phyloP scores from a whole-genome alignment of 352 stramenopile species.

The Phytophthora nicotianae region DNA sequence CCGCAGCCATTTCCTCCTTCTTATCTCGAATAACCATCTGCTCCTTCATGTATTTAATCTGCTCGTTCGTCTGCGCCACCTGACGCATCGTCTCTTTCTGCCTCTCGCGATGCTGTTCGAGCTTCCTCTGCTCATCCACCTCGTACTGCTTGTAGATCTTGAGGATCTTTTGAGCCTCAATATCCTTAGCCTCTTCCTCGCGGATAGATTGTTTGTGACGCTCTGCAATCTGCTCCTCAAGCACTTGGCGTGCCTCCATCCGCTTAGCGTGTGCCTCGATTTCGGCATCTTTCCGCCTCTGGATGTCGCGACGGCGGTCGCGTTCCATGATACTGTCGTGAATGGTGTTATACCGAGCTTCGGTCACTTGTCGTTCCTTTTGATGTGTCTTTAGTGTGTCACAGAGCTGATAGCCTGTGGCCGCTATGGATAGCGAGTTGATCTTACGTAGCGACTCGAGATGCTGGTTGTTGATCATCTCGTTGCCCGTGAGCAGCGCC shows the following conservation, averaged over 20 bases:
- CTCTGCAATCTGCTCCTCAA: conserved; percentile 76
- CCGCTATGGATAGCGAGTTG: conserved; percentile 68
- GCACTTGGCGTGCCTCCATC: conserved; percentile 64
- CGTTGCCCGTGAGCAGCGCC: conserved; percentile 67
- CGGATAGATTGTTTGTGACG: conserved; percentile 71
- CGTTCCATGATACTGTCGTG: conserved; percentile 81
- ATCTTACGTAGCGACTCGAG: conserved; percentile 71
- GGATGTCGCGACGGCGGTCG: conserved; percentile 59
- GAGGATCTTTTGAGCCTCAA: conserved; percentile 81
- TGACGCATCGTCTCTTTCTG: conserved; percentile 50
- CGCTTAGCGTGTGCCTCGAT: conserved; percentile 47
- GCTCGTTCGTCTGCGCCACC: conserved; percentile 68
- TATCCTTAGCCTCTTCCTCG: conserved; percentile 78
- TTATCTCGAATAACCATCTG: conserved; percentile 51
- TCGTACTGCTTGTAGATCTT: conserved; percentile 86
- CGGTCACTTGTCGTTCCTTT: conserved; percentile 43
- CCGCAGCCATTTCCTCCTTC: conserved; percentile 65
- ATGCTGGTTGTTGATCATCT: conserved; percentile 62
- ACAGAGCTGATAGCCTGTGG: conserved; percentile 67
- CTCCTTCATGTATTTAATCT: conserved; percentile 73
- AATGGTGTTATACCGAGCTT: conserved; percentile 66
- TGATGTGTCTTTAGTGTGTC: conserved; percentile 57
- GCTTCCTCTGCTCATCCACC: conserved; percentile 61
- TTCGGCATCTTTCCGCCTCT: conserved; percentile 52
- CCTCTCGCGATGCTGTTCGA: conserved; percentile 52